phyloP scores from a whole-genome alignment of 495 filamentous ascomycete species.

The Echria macrotheca region DNA sequence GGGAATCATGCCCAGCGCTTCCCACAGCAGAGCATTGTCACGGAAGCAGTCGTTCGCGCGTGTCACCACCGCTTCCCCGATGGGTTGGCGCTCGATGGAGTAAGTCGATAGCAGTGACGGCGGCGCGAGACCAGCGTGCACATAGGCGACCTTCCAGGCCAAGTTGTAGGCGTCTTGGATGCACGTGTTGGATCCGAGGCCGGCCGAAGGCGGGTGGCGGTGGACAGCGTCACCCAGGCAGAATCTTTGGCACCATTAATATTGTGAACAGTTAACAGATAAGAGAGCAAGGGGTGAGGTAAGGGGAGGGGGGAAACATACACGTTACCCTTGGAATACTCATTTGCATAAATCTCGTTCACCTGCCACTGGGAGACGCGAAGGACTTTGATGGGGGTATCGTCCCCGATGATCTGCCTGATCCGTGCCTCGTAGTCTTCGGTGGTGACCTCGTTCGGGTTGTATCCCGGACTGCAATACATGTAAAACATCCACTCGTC shows the following conservation, averaged over 20 bases:
- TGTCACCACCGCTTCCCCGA: conserved; percentile 32
- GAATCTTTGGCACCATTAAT: conserved; percentile 23
- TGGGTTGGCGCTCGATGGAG: conserved; percentile 37
- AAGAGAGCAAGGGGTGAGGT: background rate
- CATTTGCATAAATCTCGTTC: conserved; percentile 37
- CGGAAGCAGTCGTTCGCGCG: conserved; percentile 36
- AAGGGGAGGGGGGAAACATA: background rate
- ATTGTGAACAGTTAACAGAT: background rate
- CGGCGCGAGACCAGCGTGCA: conserved; percentile 30
- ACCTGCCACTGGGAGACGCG: conserved; percentile 38
- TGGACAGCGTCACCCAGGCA: conserved; percentile 46
- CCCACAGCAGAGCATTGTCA: conserved; percentile 29
- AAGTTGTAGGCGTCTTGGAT: conserved; percentile 48
- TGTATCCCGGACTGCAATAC: too few species aligned
- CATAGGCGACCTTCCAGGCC: conserved; percentile 44
- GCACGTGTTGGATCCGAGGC: conserved; percentile 45
- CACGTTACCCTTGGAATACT: conserved; percentile 33
- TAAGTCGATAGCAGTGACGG: conserved; percentile 27
- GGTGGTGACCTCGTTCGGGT: conserved; percentile 23
- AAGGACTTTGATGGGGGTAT: conserved; percentile 29
- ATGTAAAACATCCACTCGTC: conserved; percentile 44
- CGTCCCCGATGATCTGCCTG: conserved; percentile 48
- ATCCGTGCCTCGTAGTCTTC: conserved; percentile 37
- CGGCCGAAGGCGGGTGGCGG: conserved; percentile 43
- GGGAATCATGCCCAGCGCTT: conserved; percentile 29